Conservation (phyloP, 2,329 filamentous ascomycete species). For the Colletotrichum tanaceti region DNA sequence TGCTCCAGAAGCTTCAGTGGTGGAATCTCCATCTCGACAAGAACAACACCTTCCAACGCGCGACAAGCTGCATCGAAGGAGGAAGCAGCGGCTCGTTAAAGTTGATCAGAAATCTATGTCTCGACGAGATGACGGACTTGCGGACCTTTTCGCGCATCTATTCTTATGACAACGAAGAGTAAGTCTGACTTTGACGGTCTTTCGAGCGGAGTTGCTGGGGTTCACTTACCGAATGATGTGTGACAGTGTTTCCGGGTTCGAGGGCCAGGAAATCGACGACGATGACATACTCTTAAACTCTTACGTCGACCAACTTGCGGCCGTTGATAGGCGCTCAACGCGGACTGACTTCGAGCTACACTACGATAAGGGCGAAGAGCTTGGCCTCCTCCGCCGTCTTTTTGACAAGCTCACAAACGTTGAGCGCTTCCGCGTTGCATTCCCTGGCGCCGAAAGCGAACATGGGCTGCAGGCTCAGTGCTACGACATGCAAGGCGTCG, state of each 20-base stretch:
- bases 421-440: slow-evolving; percentile 9
- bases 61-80: background rate
- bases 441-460: background rate
- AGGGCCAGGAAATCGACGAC: background rate
- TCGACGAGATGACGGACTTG: slow-evolving; percentile 6
- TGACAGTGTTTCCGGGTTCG: background rate
- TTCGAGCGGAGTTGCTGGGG: background rate
- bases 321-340: background rate
- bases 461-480: slow-evolving; percentile 5
- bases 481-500: slow-evolving; percentile 23
- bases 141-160: slow-evolving; percentile 6
- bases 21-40: slow-evolving; percentile 22
- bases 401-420: background rate
- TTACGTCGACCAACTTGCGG: slow-evolving; percentile 2
- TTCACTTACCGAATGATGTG: background rate
- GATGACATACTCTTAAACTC: slow-evolving; percentile 15
- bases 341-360: slow-evolving; percentile 7
- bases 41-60: background rate
- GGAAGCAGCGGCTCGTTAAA: background rate
- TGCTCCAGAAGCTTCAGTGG: slow-evolving; percentile 11
- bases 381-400: background rate
- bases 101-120: background rate
- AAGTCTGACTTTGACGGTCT: background rate
- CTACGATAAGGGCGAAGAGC: slow-evolving; percentile 17
- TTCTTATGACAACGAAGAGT: slow-evolving; percentile 13